phyloP scores from a whole-genome alignment of 371 early-diverging fungal species.

The Rhizopus stolonifer region DNA sequence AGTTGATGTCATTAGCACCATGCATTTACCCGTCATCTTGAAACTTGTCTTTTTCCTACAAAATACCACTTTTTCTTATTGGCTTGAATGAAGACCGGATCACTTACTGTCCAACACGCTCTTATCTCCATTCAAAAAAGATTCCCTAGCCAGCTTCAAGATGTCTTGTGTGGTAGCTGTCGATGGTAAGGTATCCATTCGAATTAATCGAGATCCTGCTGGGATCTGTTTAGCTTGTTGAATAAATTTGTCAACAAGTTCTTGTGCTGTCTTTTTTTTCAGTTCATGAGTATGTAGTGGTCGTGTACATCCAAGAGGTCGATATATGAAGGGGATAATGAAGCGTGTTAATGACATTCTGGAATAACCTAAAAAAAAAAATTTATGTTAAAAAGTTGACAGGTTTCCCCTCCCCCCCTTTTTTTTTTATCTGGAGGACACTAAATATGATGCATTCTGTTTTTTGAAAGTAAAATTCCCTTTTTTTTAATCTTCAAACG shows the following conservation, averaged over 20 bases:
- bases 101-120: constrained; percentile 23
- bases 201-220: constrained; percentile 26
- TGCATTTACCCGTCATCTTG: constrained; percentile 33
- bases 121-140: constrained; percentile 40
- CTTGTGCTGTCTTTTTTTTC: constrained; percentile 10
- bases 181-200: constrained; percentile 30
- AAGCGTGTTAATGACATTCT: too few species aligned
- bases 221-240: constrained; percentile 16
- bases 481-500: too few species aligned
- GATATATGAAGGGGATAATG: too few species aligned
- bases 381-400: too few species aligned
- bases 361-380: too few species aligned
- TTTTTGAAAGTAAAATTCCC: too few species aligned
- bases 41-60: constrained; percentile 31
- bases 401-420: too few species aligned
- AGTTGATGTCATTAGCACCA: constrained; percentile 27
- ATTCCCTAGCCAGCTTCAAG: constrained; percentile 43
- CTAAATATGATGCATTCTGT: too few species aligned
- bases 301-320: too few species aligned
- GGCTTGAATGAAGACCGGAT: neutral
- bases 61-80: constrained; percentile 30
- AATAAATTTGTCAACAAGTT: constrained; percentile 14
- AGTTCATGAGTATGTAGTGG: neutral
- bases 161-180: constrained; percentile 46
- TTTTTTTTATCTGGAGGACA: too few species aligned